These are phyloP conservation scores for Solanum bukasovii DNA, from an alignment of 257 asterid species.

Conservation along the genomic window DNA sequence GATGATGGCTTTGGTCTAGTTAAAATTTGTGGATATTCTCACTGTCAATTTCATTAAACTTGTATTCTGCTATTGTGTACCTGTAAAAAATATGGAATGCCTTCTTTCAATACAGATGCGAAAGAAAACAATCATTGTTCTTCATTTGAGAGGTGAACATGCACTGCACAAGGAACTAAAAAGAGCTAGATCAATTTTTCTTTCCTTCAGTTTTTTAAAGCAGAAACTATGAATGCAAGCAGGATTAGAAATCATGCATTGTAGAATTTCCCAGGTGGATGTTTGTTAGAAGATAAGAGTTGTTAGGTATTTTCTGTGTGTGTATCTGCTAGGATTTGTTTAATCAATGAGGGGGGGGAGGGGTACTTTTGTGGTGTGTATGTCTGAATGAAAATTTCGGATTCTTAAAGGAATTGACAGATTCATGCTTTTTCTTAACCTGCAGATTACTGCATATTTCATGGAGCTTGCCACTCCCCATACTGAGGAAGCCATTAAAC, in stretches of 20 bases:
- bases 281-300: neutral
- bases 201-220: neutral
- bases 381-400: neutral
- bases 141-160: neutral
- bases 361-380: neutral
- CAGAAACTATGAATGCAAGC: neutral
- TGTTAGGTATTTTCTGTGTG: neutral
- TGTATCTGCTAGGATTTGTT: neutral
- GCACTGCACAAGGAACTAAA: neutral
- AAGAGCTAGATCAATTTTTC: neutral
- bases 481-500: conserved; percentile 89
- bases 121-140: neutral
- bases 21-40: neutral
- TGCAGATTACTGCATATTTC: conserved; percentile 84
- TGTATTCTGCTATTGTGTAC: neutral
- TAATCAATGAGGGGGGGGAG: neutral
- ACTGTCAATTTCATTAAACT: neutral
- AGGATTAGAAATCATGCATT: neutral
- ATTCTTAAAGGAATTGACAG: neutral
- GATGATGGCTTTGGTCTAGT: neutral
- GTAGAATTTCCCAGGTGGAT: neutral
- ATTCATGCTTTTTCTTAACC: conserved; percentile 1
- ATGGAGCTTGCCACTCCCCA: conserved; percentile 98
- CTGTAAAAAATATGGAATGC: neutral
- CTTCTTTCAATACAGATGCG: neutral